Conservation (phyloP, 306 rosid species). For the Purshia tridentata region DNA sequence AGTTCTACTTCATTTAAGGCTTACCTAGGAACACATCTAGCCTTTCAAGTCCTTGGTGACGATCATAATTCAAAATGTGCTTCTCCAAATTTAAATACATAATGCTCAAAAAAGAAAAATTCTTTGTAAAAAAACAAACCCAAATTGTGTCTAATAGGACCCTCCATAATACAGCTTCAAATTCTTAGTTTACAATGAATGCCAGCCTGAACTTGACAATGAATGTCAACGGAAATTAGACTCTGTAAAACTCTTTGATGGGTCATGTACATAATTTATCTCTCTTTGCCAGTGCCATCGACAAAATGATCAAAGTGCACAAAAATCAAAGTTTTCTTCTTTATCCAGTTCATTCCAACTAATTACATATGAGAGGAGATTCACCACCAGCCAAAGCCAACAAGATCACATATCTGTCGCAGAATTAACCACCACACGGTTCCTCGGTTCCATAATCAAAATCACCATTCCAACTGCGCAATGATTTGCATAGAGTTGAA, state of each 20-base stretch:
- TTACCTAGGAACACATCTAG: conserved; percentile 30
- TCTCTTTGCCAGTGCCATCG: too few relatives aligned
- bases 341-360: too few relatives aligned
- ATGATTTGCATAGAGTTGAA: conserved; percentile 6
- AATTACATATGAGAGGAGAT: neutral
- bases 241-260: conserved; percentile 7
- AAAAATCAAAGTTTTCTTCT: too few relatives aligned
- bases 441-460: conserved; percentile 27
- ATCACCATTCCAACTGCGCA: conserved; percentile 25
- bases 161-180: conserved; percentile 15
- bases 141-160: neutral
- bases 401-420: neutral
- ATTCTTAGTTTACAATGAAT: conserved; percentile 8
- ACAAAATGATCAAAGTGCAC: too few relatives aligned
- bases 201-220: neutral
- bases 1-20: conserved; percentile 15
- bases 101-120: neutral
- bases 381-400: conserved; percentile 2
- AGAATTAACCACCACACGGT: conserved; percentile 12
- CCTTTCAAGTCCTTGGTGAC: conserved; percentile 22
- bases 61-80: neutral
- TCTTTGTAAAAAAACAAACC: neutral
- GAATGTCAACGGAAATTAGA: neutral
- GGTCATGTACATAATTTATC: neutral
- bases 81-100: neutral